Evolutionary conservation across 2,329 filamentous ascomycete genomes (phyloP).

Genomic region (Thielaviopsis populi): DNA sequence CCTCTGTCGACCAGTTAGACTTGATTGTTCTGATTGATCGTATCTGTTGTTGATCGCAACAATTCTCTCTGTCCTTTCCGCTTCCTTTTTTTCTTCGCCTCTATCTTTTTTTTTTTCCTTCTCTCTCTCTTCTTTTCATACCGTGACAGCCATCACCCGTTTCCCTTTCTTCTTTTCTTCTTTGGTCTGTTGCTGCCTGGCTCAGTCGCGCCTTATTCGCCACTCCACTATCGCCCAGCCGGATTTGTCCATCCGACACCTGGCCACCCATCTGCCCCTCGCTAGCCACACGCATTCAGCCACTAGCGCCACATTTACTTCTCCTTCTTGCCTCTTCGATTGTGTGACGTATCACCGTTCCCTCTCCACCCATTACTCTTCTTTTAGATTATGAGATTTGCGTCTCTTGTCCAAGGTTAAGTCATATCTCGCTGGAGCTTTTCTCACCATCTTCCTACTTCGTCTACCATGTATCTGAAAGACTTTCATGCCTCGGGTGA

Average conservation of each 20-base stretch:
- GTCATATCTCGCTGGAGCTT: neutral
- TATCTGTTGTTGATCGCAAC: neutral
- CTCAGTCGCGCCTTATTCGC: constrained; percentile 14
- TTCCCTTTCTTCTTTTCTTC: neutral
- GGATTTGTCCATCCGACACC: constrained; percentile 9
- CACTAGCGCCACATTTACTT: constrained; percentile 2
- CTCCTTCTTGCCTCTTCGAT: neutral
- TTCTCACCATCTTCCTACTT: neutral
- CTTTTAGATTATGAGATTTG: constrained; percentile 3
- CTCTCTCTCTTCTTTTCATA: neutral
- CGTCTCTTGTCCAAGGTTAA: neutral
- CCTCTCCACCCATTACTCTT: neutral
- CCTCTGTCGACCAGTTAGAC: constrained; percentile 2
- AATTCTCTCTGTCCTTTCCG: constrained; percentile 6
- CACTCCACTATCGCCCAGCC: constrained; percentile 8
- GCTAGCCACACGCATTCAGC: neutral
- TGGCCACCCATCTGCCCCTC: neutral
- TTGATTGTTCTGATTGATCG: neutral
- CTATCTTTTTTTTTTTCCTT: neutral
- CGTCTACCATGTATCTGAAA: constrained; percentile 3
- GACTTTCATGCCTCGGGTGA: neutral
- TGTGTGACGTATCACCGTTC: neutral
- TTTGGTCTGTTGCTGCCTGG: constrained; percentile 8
- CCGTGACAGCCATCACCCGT: neutral
- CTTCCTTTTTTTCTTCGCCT: neutral